Conservation (phyloP, 2,329 filamentous ascomycete species). For the Penicillium concentricum region DNA sequence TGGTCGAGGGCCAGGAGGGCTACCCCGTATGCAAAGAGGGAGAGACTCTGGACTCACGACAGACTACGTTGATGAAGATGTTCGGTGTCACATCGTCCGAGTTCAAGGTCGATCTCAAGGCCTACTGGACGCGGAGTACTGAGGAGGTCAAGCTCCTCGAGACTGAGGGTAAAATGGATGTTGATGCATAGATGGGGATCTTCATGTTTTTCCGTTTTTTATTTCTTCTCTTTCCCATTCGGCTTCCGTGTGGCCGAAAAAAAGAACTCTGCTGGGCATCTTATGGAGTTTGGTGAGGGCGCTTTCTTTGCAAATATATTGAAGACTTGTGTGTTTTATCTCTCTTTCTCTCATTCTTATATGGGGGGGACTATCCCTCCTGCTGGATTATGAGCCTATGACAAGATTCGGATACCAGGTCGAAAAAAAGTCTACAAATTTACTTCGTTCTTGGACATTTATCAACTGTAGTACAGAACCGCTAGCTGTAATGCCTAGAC, state of each 20-base stretch:
- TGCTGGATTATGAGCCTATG: slow-evolving; percentile 34
- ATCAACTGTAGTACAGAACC: slow-evolving; percentile 4
- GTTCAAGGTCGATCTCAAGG: slow-evolving; percentile 78
- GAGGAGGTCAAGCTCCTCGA: slow-evolving; percentile 43
- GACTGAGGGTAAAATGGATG: slow-evolving; percentile 41
- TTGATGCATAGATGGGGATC: slow-evolving; percentile 33
- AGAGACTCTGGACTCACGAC: slow-evolving; percentile 80
- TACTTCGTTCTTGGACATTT: neutral
- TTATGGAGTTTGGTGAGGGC: slow-evolving; percentile 39
- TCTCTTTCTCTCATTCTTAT: slow-evolving; percentile 19
- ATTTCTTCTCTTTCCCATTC: slow-evolving; percentile 16
- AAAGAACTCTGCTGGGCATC: slow-evolving; percentile 36
- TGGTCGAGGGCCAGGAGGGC: slow-evolving; percentile 46
- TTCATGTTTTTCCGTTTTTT: slow-evolving; percentile 17
- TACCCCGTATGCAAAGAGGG: slow-evolving; percentile 84
- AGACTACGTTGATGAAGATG: slow-evolving; percentile 90
- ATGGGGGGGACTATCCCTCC: slow-evolving; percentile 17
- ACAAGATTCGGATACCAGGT: slow-evolving; percentile 32
- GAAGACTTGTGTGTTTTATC: slow-evolving; percentile 17
- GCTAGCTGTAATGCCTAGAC: slow-evolving; percentile 5
- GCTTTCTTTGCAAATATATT: slow-evolving; percentile 28
- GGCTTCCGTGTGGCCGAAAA: slow-evolving; percentile 18
- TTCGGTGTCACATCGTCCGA: slow-evolving; percentile 89
- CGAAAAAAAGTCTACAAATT: slow-evolving; percentile 23
- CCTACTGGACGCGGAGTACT: slow-evolving; percentile 53